phyloP scores from a whole-genome alignment of 176 grass and related monocot genomes.

The Carex cristatella region DNA sequence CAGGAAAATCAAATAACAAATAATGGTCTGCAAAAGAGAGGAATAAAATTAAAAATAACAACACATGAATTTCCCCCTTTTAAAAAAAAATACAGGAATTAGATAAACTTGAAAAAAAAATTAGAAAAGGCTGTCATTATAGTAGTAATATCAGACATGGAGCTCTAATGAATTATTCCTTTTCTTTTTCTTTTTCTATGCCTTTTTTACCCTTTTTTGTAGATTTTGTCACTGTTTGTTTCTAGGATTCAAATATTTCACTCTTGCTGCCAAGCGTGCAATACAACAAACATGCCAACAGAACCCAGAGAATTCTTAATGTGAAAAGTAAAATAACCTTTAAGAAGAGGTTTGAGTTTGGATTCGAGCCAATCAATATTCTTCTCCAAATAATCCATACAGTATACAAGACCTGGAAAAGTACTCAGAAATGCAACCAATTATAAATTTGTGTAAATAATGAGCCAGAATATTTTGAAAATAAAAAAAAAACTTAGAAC shows the following conservation, averaged over 20 bases:
- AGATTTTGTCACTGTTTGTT: background rate
- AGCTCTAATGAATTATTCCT: background rate
- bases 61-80: background rate
- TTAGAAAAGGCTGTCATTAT: background rate
- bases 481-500: background rate
- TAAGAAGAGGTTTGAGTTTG: conserved; percentile 81
- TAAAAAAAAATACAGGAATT: background rate
- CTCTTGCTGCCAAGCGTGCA: background rate
- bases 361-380: conserved; percentile 89
- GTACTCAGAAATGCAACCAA: background rate
- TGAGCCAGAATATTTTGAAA: background rate
- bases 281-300: background rate
- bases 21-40: conserved; percentile 60
- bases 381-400: conserved; percentile 98
- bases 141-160: background rate
- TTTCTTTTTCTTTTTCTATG: background rate
- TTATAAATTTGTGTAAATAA: conserved; percentile 13
- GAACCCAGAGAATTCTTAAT: background rate
- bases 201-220: background rate
- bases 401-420: conserved; percentile 76
- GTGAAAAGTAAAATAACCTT: conserved; percentile 69
- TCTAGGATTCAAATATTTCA: background rate
- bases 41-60: background rate
- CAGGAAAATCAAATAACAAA: conserved; percentile 96
- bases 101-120: background rate